Base-by-base conservation (phyloP, 169 alveolate species). In the Sarcocystis neurona region DNA sequence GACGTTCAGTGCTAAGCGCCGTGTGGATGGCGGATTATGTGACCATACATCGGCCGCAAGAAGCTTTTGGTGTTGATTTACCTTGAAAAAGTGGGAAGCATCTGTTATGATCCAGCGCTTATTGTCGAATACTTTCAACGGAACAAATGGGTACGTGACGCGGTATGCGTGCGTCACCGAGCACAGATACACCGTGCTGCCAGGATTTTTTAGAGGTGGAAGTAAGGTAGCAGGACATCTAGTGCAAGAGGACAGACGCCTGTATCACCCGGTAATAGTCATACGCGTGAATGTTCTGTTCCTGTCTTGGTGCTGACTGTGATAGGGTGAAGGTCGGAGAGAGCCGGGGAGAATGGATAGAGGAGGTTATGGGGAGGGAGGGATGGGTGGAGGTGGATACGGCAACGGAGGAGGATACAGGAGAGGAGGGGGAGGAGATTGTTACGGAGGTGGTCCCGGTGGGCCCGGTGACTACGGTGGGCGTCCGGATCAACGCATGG, bases 231-330 rank as follows among this genome's bases (percentile, higher is more conserved):
- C 79, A 43, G 84, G 70, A 1, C 82, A 85, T 0, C 87, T 79
- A 20, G 90, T 78, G 34, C n/a, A 75, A n/a, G n/a, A 43, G 37
- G 85, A 78, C 41, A 74, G 92, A 8, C 66, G 93, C 87, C n/a
- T n/a, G n/a, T n/a, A n/a, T n/a, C n/a, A n/a, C n/a, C n/a, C n/a
- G n/a, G n/a, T n/a, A n/a, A n/a, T n/a, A n/a, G n/a, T n/a, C n/a
- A n/a, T n/a, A n/a, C n/a, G n/a, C n/a, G n/a, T n/a, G n/a, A n/a
- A n/a, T n/a, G n/a, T n/a, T n/a, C n/a, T 27, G 20, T 41, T 56
- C 79, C 44, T 23, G 15, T 85, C 58, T 58, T n/a, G 68, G 89
- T 23, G 93, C 79, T 50, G 27, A 37, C 32, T 43, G 91, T 41
- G 34, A 18, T 30, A 85, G 91, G 63, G 87, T 50, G 41, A 39